Conservation (phyloP, 495 filamentous ascomycete genomes). For the Daldinia loculata region DNA sequence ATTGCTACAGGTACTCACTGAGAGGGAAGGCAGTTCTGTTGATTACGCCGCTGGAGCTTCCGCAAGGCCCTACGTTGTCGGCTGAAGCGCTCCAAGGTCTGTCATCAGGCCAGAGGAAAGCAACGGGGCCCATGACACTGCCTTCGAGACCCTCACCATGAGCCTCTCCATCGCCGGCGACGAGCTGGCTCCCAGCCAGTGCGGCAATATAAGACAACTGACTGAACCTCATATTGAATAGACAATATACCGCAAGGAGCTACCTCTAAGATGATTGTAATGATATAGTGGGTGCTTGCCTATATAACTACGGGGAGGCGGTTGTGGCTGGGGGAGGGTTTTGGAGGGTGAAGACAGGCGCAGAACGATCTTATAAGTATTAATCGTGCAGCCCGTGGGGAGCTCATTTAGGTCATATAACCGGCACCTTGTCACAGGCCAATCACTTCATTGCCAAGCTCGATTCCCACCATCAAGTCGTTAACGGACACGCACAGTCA, state of each 20-base stretch:
- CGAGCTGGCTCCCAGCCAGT: constrained; percentile 21
- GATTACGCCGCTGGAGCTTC: constrained; percentile 49
- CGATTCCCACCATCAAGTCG: constrained; percentile 11
- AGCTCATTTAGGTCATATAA: constrained; percentile 42
- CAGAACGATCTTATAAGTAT: constrained; percentile 35
- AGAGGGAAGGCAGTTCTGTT: constrained; percentile 60
- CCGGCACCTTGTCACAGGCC: constrained; percentile 40
- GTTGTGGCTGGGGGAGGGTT: constrained; percentile 22
- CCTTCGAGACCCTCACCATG: constrained; percentile 47
- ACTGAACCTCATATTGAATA: constrained; percentile 38
- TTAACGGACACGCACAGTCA: constrained; percentile 27
- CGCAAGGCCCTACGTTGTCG: constrained; percentile 60
- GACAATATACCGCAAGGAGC: constrained; percentile 1
- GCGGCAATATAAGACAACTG: constrained; percentile 35
- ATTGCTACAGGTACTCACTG: constrained; percentile 7
- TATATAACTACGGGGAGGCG: constrained; percentile 11
- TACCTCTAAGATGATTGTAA: background rate
- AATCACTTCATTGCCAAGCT: constrained; percentile 34
- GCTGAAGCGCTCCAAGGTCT: constrained; percentile 54
- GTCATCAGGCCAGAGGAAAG: constrained; percentile 63
- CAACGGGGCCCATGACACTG: constrained; percentile 59
- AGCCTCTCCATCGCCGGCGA: constrained; percentile 29
- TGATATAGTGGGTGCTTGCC: constrained; percentile 11
- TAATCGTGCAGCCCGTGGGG: constrained; percentile 19
- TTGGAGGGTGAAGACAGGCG: constrained; percentile 16